Percentiles rank a stretch among this genome's conserved stretches.
Conservation (phyloP, 2,329 filamentous ascomycete species). For the Acrodontium crateriforme region DNA sequence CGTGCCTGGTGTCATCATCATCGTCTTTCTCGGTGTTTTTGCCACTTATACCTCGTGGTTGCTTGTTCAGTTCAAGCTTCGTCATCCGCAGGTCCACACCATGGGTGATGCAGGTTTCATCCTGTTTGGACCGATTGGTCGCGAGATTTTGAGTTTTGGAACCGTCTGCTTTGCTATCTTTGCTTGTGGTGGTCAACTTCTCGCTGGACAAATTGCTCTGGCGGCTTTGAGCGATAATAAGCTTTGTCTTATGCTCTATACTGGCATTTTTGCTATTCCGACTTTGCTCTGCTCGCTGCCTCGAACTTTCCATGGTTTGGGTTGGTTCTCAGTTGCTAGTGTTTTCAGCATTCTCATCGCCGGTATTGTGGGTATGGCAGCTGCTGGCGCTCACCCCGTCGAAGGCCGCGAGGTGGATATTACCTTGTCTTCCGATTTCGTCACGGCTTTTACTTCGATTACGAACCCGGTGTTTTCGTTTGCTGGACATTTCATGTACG, state of each 20-base stretch:
- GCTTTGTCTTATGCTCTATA: slow-evolving; percentile 37
- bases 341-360: slow-evolving; percentile 36
- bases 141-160: slow-evolving; percentile 23
- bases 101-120: slow-evolving; percentile 25
- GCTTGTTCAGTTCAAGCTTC: slow-evolving; percentile 32
- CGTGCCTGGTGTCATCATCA: slow-evolving; percentile 38
- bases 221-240: slow-evolving; percentile 31
- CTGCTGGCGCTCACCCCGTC: slow-evolving; percentile 31
- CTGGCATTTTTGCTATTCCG: slow-evolving; percentile 37
- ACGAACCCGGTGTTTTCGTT: slow-evolving; percentile 42
- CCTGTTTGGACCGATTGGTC: slow-evolving; percentile 18
- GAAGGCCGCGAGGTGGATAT: slow-evolving; percentile 26
- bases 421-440: slow-evolving; percentile 27
- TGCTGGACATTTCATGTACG: slow-evolving; percentile 37
- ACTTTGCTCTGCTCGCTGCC: slow-evolving; percentile 35
- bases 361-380: slow-evolving; percentile 38
- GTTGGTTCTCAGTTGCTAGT: slow-evolving; percentile 33
- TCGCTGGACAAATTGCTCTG: slow-evolving; percentile 39
- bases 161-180: slow-evolving; percentile 41
- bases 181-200: slow-evolving; percentile 36
- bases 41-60: slow-evolving; percentile 38
- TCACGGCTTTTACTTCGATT: slow-evolving; percentile 32
- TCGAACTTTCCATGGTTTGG: slow-evolving; percentile 36
- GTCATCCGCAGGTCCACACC: slow-evolving; percentile 23
- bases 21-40: slow-evolving; percentile 37